A percentile compares a stretch with the other conserved stretches of the same genome.
phyloP scores from a whole-genome alignment of 768 basidiomycete genomes.

The Leccinum fibrillosum region DNA sequence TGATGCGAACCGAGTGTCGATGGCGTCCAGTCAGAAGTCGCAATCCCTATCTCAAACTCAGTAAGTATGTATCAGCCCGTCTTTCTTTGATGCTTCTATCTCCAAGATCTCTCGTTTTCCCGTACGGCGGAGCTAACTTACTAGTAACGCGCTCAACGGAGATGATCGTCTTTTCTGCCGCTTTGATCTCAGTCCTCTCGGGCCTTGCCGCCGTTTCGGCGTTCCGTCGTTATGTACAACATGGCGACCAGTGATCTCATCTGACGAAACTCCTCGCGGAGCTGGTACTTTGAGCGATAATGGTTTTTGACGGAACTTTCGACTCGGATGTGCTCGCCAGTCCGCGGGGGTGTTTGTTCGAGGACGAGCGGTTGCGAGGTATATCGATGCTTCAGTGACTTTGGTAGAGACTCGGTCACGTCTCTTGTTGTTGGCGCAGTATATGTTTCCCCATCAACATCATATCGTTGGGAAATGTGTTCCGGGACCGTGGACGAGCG shows the following conservation, averaged over 20 bases:
- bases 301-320: conserved; percentile 1
- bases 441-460: not conserved
- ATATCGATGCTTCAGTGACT: not conserved
- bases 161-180: not conserved
- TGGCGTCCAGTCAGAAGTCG: not conserved
- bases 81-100: not conserved
- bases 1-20: not conserved
- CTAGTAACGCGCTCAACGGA: not conserved
- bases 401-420: not conserved
- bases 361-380: not conserved
- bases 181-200: not conserved
- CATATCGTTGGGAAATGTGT: no score
- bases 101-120: not conserved
- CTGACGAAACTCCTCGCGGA: not conserved
- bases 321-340: conserved; percentile 1
- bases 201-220: not conserved
- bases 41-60: not conserved
- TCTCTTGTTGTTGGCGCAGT: not conserved
- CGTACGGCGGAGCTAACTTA: not conserved
- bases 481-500: not conserved
- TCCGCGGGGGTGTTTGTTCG: conserved; percentile 6
- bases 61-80: not conserved
- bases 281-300: conserved; percentile 2
- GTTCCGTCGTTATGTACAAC: not conserved
- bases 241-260: not conserved